Base-by-base conservation (phyloP, 345 rosid species). In the Pugionium cornutum region DNA sequence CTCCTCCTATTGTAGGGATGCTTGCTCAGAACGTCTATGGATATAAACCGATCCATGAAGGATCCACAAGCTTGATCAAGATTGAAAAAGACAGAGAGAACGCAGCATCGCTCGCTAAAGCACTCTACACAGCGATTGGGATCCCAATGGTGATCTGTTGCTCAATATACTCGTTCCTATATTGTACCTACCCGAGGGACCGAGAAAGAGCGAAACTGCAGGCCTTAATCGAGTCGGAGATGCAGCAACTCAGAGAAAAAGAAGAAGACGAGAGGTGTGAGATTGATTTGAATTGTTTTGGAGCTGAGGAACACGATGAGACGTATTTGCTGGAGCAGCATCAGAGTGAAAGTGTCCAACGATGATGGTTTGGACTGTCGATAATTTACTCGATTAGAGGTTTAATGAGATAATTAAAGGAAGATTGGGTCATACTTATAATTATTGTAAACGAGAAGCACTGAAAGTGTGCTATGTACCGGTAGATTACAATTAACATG, bases 1-100 rank as follows among this genome's bases (percentile, higher is more conserved):
- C 98, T 67, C 98, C 97, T 39, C 98, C 94, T 4, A 44, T 83
- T 0, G 94, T 89, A 46, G 97, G 97, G 54, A 73, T 92, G 49
- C 78, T 92, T 53, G 96, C 97, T 64, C 94, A 88, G 68, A 84
- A 81, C 75, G 83, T 85, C 3, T 92, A 86, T 29, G 96, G 98
- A 10, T 89, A 86, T 70, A 89, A 79, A 78, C 96, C 90, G 0
- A 57, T 77, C 72, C 84, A 85, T 2, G 62, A 76, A 60, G 86
- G 84, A 68, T 82, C 89, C 2, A 66, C 65, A 34, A 58, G 40
- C 44, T 68, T 80, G 27, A 63, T 70, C 65, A 84, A 76, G 78
- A 77, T 83, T 33, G 83, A 76, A 33, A 85, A 86, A 29, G 90
- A 88, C 59, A 78, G 97, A 82, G 82, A 72, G 47, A 92, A 88